Percentiles rank a stretch among this genome's conserved stretches.
Evolutionary conservation across 2,329 filamentous ascomycete genomes (phyloP).

Genomic region (Aspergillus amoenus): DNA sequence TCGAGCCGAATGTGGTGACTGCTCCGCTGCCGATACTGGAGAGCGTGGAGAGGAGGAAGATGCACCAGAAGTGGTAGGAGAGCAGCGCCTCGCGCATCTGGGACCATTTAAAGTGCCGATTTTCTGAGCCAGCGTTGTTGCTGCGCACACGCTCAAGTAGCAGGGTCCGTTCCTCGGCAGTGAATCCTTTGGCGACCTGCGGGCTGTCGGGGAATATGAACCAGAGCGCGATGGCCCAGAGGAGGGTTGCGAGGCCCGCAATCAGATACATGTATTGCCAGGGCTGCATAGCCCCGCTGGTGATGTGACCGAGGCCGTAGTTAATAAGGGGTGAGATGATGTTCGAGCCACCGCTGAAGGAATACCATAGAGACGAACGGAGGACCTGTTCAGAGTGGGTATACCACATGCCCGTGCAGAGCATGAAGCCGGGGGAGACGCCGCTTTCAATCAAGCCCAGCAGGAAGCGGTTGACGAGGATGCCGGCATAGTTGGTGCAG

Average conservation of each 20-base stretch:
- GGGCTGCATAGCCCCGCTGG: not conserved
- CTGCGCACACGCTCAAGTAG: conserved; percentile 3
- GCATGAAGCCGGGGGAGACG: conserved; percentile 14
- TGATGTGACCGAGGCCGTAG: conserved; percentile 14
- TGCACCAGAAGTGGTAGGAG: conserved; percentile 8
- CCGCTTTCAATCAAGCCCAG: conserved; percentile 14
- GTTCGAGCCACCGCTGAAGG: conserved; percentile 13
- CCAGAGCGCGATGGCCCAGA: conserved; percentile 10
- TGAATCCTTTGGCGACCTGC: conserved; percentile 4
- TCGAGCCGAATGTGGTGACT: conserved; percentile 11
- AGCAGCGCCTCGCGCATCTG: conserved; percentile 6
- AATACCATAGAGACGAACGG: conserved; percentile 13
- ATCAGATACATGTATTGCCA: conserved; percentile 18
- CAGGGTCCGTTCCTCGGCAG: not conserved
- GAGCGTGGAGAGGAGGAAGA: conserved; percentile 6
- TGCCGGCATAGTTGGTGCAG: conserved; percentile 11
- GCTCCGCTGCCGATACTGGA: conserved; percentile 7
- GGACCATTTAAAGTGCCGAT: conserved; percentile 7
- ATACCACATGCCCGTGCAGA: conserved; percentile 14
- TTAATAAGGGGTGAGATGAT: conserved; percentile 14
- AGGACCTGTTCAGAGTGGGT: conserved; percentile 15
- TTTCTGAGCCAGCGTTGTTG: conserved; percentile 10
- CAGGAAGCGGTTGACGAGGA: conserved; percentile 14
- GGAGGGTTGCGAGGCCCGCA: conserved; percentile 3
- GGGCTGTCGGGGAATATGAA: conserved; percentile 12